Percentiles rank a stretch among this genome's conserved stretches.
phyloP scores from a whole-genome alignment of 2,329 filamentous ascomycete genomes.

The Cladorrhinum sp. region DNA sequence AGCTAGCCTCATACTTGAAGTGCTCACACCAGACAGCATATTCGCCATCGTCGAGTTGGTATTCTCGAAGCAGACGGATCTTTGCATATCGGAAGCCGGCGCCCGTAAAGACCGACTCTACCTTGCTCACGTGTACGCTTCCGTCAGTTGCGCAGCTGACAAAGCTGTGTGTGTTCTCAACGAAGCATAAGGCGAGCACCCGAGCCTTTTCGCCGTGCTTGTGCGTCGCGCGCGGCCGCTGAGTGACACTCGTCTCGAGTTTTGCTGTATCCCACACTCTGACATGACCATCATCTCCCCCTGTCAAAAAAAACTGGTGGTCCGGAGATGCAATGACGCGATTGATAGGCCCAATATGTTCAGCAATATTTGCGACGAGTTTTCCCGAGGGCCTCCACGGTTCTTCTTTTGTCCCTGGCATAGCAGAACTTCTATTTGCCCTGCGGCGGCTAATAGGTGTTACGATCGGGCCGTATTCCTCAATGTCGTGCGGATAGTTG shows the following conservation, averaged over 20 bases:
- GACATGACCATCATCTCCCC: slow-evolving; percentile 84
- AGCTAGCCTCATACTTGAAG: slow-evolving; percentile 76
- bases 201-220: slow-evolving; percentile 67
- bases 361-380: slow-evolving; percentile 82
- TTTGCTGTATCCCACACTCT: slow-evolving; percentile 91
- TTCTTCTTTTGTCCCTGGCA: slow-evolving; percentile 45
- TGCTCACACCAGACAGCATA: slow-evolving; percentile 89
- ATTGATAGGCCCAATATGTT: slow-evolving; percentile 80
- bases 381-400: slow-evolving; percentile 82
- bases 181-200: slow-evolving; percentile 81
- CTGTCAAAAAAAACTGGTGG: slow-evolving; percentile 91
- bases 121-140: slow-evolving; percentile 82
- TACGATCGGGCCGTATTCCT: slow-evolving; percentile 77
- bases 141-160: slow-evolving; percentile 88
- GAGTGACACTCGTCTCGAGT: slow-evolving; percentile 85
- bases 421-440: slow-evolving; percentile 47
- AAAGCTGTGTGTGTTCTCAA: slow-evolving; percentile 92
- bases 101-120: slow-evolving; percentile 52
- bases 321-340: slow-evolving; percentile 81
- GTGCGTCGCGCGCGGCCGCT: slow-evolving; percentile 83
- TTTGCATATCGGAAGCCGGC: slow-evolving; percentile 72
- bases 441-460: slow-evolving; percentile 62
- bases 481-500: slow-evolving; percentile 63
- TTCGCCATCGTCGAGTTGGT: slow-evolving; percentile 71
- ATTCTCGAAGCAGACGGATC: slow-evolving; percentile 71